A percentile compares a stretch with the other conserved stretches of the same genome.
phyloP scores from a whole-genome alignment of 2,329 filamentous ascomycete species.

The Botrytis paeoniae region DNA sequence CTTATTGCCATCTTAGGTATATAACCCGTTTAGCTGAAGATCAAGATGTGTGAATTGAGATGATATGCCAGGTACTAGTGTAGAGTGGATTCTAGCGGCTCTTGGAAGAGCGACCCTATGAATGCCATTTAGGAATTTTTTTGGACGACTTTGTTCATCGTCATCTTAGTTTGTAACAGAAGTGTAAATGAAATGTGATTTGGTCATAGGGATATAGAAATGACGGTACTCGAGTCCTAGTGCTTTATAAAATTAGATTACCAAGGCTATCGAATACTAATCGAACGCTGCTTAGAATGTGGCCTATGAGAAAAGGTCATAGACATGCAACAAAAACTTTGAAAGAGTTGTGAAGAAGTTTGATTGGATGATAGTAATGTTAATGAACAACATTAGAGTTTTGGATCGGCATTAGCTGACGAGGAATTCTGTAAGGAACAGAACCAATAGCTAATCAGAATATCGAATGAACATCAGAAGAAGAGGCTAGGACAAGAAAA shows the following conservation, averaged over 20 bases:
- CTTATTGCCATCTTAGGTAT: not conserved
- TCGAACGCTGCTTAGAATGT: not conserved
- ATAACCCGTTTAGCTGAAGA: not conserved
- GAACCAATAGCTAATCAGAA: not conserved
- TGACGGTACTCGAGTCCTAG: not conserved
- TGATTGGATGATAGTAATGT: not conserved
- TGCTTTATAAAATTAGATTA: not conserved
- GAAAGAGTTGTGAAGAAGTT: too few species aligned
- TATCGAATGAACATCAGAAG: not conserved
- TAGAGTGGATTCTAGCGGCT: not conserved
- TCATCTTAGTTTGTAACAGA: not conserved
- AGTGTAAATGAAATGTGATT: not conserved
- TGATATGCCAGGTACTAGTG: not conserved
- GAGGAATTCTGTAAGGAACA: not conserved
- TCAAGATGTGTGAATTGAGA: not conserved
- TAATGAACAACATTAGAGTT: not conserved
- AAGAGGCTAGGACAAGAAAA: not conserved
- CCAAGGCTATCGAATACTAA: not conserved
- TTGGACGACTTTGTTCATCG: not conserved
- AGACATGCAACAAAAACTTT: not conserved
- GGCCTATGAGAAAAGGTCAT: not conserved
- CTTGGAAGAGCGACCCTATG: not conserved
- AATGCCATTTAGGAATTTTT: not conserved
- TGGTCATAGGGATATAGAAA: not conserved
- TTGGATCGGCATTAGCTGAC: not conserved